phyloP scores from a whole-genome alignment of 2,329 filamentous ascomycete species.

The Penicillium sp. region DNA sequence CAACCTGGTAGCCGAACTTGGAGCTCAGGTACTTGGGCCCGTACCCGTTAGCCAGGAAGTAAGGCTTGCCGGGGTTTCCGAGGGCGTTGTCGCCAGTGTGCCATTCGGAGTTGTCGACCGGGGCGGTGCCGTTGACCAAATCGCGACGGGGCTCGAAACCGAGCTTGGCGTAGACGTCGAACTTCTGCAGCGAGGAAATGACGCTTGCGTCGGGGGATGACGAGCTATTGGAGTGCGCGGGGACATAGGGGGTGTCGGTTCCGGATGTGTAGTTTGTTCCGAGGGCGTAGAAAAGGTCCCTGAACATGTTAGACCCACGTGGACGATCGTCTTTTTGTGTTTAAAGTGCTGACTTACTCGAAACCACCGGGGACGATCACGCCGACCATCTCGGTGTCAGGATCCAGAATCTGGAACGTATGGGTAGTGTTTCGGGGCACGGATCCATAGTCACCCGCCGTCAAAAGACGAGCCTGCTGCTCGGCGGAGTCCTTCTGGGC shows the following conservation, averaged over 20 bases:
- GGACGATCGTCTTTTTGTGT: background rate
- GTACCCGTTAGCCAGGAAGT: slow-evolving; percentile 50
- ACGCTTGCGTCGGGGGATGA: slow-evolving; percentile 31
- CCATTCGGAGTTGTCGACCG: slow-evolving; percentile 35
- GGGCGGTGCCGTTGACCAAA: slow-evolving; percentile 46
- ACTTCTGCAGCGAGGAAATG: slow-evolving; percentile 41
- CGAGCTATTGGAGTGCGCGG: slow-evolving; percentile 30
- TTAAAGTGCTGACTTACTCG: slow-evolving; percentile 36
- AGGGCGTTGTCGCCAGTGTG: slow-evolving; percentile 42
- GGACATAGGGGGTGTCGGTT: slow-evolving; percentile 41
- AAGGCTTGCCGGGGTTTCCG: slow-evolving; percentile 37
- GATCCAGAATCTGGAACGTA: slow-evolving; percentile 52
- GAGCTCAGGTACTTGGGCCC: slow-evolving; percentile 50
- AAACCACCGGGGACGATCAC: slow-evolving; percentile 53
- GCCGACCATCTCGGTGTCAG: slow-evolving; percentile 51
- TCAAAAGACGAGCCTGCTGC: slow-evolving; percentile 44
- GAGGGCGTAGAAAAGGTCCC: slow-evolving; percentile 47
- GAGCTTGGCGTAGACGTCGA: slow-evolving; percentile 49
- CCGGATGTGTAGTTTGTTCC: slow-evolving; percentile 38
- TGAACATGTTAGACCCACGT: background rate
- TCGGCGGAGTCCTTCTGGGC: slow-evolving; percentile 35
- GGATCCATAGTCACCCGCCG: slow-evolving; percentile 49
- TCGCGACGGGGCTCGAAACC: slow-evolving; percentile 45
- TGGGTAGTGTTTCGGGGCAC: slow-evolving; percentile 51
- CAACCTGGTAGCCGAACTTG: slow-evolving; percentile 44